Percentiles rank a stretch among this genome's conserved stretches.
Evolutionary conservation across 2,329 filamentous ascomycete genomes (phyloP).

Genomic region (Sclerotinia glacialis): DNA sequence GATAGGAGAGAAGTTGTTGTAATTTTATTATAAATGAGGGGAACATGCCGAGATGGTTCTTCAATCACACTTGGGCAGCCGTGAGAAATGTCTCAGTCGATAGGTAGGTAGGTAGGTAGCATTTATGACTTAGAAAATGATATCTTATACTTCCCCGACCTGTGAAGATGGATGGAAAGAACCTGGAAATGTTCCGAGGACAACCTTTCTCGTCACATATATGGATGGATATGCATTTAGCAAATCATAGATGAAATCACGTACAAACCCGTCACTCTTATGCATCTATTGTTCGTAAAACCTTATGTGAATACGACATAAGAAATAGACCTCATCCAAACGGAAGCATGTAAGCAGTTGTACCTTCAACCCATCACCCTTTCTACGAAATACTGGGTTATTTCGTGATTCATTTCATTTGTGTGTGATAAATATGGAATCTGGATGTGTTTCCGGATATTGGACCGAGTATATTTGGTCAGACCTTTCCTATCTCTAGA

Average conservation of each 20-base stretch:
- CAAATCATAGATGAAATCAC: slow-evolving; percentile 19
- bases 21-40: slow-evolving; percentile 2
- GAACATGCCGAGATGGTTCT: background rate
- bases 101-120: background rate
- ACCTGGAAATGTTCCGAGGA: background rate
- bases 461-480: background rate
- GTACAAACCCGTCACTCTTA: slow-evolving; percentile 12
- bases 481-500: too few species aligned
- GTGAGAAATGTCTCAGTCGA: background rate
- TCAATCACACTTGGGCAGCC: slow-evolving; percentile 16
- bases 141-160: background rate
- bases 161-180: background rate
- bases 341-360: slow-evolving; percentile 7
- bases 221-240: background rate
- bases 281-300: slow-evolving; percentile 9
- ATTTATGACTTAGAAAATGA: slow-evolving; percentile 2
- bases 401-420: background rate
- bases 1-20: slow-evolving; percentile 1
- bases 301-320: slow-evolving; percentile 21
- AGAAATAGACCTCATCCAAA: slow-evolving; percentile 2
- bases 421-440: background rate
- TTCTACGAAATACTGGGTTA: background rate
- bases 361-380: background rate
- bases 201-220: slow-evolving; percentile 4
- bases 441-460: slow-evolving; percentile 1